Evolutionary conservation across 2,329 filamentous ascomycete species (phyloP).

Genomic region (Exophiala oligosperma): DNA sequence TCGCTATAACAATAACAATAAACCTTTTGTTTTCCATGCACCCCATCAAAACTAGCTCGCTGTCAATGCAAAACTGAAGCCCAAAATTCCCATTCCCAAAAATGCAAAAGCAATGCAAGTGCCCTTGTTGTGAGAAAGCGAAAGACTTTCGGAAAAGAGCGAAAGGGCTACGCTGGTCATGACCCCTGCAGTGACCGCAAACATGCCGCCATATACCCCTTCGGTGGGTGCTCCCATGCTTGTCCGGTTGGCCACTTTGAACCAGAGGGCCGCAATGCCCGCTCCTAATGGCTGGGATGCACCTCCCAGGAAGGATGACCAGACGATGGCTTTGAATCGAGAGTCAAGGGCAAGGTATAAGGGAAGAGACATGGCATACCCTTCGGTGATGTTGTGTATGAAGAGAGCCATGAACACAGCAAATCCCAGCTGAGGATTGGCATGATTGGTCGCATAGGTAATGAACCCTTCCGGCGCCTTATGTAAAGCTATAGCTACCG

Average conservation of each 20-base stretch:
- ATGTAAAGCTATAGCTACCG: slow-evolving; percentile 90
- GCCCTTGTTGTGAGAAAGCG: slow-evolving; percentile 75
- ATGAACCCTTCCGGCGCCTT: slow-evolving; percentile 88
- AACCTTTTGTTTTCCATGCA: neutral
- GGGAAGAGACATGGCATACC: slow-evolving; percentile 89
- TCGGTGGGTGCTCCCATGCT: slow-evolving; percentile 47
- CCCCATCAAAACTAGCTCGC: slow-evolving; percentile 38
- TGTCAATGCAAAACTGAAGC: slow-evolving; percentile 81
- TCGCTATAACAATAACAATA: neutral
- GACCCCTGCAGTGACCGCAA: slow-evolving; percentile 86
- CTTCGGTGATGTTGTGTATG: slow-evolving; percentile 97
- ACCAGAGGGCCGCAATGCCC: slow-evolving; percentile 80
- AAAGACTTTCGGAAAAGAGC: slow-evolving; percentile 82
- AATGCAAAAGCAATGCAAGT: slow-evolving; percentile 80
- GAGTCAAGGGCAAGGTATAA: slow-evolving; percentile 87
- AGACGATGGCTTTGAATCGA: slow-evolving; percentile 77
- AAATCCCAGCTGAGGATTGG: slow-evolving; percentile 82
- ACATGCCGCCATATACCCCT: slow-evolving; percentile 63
- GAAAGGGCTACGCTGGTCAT: slow-evolving; percentile 93
- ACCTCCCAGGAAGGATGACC: slow-evolving; percentile 80
- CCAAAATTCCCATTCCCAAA: slow-evolving; percentile 80
- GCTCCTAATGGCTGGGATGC: slow-evolving; percentile 86
- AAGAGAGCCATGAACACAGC: slow-evolving; percentile 94
- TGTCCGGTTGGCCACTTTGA: slow-evolving; percentile 65
- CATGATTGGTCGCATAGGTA: slow-evolving; percentile 96